Percentiles rank a stretch among this genome's conserved stretches.
phyloP scores from a whole-genome alignment of 352 stramenopile genomes.

The Globisporangium echinulatum region DNA sequence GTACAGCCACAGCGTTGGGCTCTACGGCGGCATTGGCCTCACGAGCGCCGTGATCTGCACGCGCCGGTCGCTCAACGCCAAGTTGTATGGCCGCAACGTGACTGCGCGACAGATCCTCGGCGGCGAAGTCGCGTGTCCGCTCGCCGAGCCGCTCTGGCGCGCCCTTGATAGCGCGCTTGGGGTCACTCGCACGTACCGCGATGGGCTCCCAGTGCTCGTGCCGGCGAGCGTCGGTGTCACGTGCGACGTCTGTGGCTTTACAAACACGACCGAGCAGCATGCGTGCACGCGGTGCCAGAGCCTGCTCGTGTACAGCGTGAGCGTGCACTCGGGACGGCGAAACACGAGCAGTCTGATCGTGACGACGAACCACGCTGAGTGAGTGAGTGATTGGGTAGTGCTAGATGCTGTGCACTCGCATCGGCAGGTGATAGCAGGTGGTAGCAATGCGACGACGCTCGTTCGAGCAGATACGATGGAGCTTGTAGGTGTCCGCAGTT shows the following conservation, averaged over 20 bases:
- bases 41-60: conserved; percentile 68
- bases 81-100: conserved; percentile 56
- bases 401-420: no score
- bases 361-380: conserved; percentile 13
- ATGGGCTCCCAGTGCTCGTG: conserved; percentile 50
- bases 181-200: conserved; percentile 54
- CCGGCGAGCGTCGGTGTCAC: conserved; percentile 35
- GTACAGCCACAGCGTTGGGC: conserved; percentile 69
- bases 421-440: no score
- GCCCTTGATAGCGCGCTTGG: conserved; percentile 54
- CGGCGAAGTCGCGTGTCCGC: conserved; percentile 54
- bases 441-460: no score
- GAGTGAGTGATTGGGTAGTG: not conserved
- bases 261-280: conserved; percentile 38
- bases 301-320: conserved; percentile 67
- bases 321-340: conserved; percentile 56
- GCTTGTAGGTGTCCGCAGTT: not conserved
- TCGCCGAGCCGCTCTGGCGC: conserved; percentile 59
- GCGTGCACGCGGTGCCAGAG: conserved; percentile 47
- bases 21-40: conserved; percentile 70
- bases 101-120: conserved; percentile 61
- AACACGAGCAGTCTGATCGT: conserved; percentile 46
- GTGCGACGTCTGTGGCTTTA: conserved; percentile 51
- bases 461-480: no score
- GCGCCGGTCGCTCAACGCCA: conserved; percentile 67